Percentiles rank a stretch among this genome's conserved stretches.
Evolutionary conservation across 768 basidiomycete species (phyloP).

Genomic region (Podaxis sp.): DNA sequence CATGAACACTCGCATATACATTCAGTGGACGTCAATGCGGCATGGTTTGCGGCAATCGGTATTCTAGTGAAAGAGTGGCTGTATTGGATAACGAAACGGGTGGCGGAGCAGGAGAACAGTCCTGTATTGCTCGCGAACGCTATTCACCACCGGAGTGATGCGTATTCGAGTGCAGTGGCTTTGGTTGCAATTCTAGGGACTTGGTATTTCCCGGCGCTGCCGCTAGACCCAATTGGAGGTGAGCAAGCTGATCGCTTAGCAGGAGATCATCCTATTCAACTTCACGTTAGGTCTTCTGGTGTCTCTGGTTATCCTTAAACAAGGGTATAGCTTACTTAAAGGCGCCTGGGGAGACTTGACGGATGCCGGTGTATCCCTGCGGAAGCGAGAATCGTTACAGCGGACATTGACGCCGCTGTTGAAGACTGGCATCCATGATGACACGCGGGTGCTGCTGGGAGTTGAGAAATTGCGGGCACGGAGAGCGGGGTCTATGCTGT

Average conservation of each 20-base stretch:
- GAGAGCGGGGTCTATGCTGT: conserved; percentile 75
- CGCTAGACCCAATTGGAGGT: conserved; percentile 95
- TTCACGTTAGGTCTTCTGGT: conserved; percentile 64
- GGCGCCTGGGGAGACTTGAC: conserved; percentile 79
- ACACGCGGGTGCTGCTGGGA: conserved; percentile 31
- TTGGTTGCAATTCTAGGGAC: conserved; percentile 90
- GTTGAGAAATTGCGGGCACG: conserved; percentile 63
- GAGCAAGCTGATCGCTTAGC: conserved; percentile 19
- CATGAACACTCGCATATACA: conserved; percentile 55
- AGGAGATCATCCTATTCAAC: not conserved
- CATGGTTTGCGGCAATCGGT: conserved; percentile 88
- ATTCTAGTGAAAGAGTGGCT: conserved; percentile 90
- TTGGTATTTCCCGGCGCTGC: conserved; percentile 77
- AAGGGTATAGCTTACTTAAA: conserved; percentile 63
- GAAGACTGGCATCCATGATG: conserved; percentile 19
- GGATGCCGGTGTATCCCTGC: conserved; percentile 70
- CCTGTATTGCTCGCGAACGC: conserved; percentile 96
- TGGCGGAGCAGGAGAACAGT: conserved; percentile 87
- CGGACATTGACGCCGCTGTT: conserved; percentile 54
- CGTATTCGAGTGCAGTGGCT: conserved; percentile 88
- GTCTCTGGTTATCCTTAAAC: conserved; percentile 83
- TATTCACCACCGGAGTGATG: conserved; percentile 95
- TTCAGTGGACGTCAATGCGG: conserved; percentile 86
- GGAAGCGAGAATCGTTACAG: conserved; percentile 49
- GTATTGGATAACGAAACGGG: conserved; percentile 82